Evolutionary conservation across 2,329 filamentous ascomycete genomes (phyloP), one percentile per base, ranked within the genome.

Genomic region (Nannizzia gypsea): DNA sequence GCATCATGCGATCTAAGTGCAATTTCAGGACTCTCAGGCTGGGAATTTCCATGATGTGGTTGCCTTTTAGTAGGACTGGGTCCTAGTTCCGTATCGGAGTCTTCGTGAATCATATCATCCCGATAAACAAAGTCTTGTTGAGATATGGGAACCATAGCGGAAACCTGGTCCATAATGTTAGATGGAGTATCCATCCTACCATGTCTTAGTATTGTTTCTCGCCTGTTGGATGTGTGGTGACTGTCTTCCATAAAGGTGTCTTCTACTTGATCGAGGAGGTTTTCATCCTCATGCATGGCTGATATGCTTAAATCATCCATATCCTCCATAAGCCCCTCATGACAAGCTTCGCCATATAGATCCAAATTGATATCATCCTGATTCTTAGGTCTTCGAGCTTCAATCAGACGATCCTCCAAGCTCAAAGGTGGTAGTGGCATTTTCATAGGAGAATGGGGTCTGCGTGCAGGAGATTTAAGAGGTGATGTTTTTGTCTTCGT

Each of bases 381-480:
- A 24, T 3, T 8, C 15, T 31, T 22, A 11, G 48, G 15, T 8
- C 6, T 15, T 8, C 22, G 11, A 28, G 15, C 22, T 20, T 26
- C 22, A 31, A 0, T 8, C 8, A 24, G 13, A 24, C 48, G 13
- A n/a, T 6, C 26, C n/a, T 11, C 26, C 15, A 28, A 28, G 3
- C 9, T 24, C 5, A n/a, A 24, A 31, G 22, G 24, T 15, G 44
- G 50, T n/a, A 42, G 48, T 20, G 34, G 50, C n/a, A 24, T 66
- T 56, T 75, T 77, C 58, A 72, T 71, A 0, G 75, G 73, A 3
- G 74, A 74, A 6, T 67, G 66, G 24, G 74, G 68, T 55, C 74
- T 72, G 61, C 75, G 75, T 1, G 76, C 75, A 6, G 77, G 76
- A 56, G 74, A 77, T 62, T 74, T 71, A 15, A 78, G 67, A 5